Evolutionary conservation across 768 basidiomycete species (phyloP), one percentile per base, ranked within the genome.

Genomic region (Coprinopsis sp.): DNA sequence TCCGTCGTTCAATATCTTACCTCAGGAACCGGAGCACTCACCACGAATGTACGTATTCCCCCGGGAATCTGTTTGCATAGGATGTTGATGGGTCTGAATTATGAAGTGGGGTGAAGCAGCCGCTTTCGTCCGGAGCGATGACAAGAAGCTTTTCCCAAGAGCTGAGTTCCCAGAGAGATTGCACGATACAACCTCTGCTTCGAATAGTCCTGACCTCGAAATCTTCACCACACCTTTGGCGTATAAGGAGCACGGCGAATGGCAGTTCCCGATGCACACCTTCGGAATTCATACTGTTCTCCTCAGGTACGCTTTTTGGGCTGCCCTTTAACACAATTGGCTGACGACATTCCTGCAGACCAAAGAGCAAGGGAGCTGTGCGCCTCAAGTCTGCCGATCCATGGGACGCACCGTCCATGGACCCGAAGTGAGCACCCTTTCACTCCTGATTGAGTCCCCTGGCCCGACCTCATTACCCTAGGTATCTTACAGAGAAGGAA

Each of bases 41-140:
- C 78, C 1, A 69, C 64, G 5, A 84, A 82, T 46, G 84, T 84
- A 40, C 47, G 70, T 13, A 25, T 34, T n/a, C 31, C n/a, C 30
- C 34, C 13, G 6, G 16, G 7, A 4, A 3, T n/a, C 13, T 25
- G 33, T 33, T 3, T 33, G 29, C 33, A 14, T 30, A 30, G 22
- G 6, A 46, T 31, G 24, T 29, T 14, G 37, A 8, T 14, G 18
- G 16, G 31, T 51, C 37, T 16, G 46, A 18, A 14, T 16, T 44
- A 29, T 16, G n/a, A 28, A 74, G 70, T 63, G 64, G 30, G 70
- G 64, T 6, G 79, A 81, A 57, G 64, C 73, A 12, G 77, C 72
- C 19, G 80, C 76, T 0, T 82, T 83, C 54, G 53, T 76, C 21
- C 73, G 79, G 14, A 67, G 73, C 1, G 69, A 69, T 31, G 73